Base-by-base conservation (phyloP, 805 yeast species). In the Allodekkera sacchari region DNA sequence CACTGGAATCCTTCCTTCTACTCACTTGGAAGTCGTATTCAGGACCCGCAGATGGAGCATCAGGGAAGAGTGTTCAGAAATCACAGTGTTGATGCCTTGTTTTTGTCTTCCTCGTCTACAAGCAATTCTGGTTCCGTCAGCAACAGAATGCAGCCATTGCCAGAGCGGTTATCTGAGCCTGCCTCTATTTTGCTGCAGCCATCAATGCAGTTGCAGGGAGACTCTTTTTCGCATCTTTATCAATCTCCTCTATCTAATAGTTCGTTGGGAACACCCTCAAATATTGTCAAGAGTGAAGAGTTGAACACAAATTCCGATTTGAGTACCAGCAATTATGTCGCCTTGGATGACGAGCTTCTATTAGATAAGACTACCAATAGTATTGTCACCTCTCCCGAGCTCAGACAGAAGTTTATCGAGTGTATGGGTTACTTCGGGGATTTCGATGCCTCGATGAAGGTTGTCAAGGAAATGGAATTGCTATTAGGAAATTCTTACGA, bases 281-380 rank as follows among this genome's bases (percentile, higher is more conserved):
- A n/a, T 23, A 14, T n/a, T 23, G 8, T 7, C 26, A 7, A 23
- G 12, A 8, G 8, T 8, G 26, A n/a, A n/a, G n/a, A n/a, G 10
- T 22, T 22, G 6, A 22, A 22, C 7, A 23, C 22, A 7, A 28
- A 32, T 15, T 29, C 41, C n/a, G 45, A 41, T 6, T 30, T 34
- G 28, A 32, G 31, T 20, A 32, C 38, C 2, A 15, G 36, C n/a
- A 35, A 35, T 27, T 42, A 31, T 31, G 43, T 44, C 37, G 30
- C 60, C 57, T 52, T 78, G 33, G 87, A 80, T 27, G 77, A 78
- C 47, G 87, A 87, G 0, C 55, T 79, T 23, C 44, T 76, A 5
- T 55, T 77, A 27, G 68, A 67, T 32, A 72, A 71, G 28, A 69
- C 65, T 34, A 63, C 67, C 29, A 55, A 51, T 33, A 40, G 48